These are phyloP conservation scores for Panicum hallii DNA, from an alignment of 202 grass and related monocot genomes.

Conservation along the genomic window DNA sequence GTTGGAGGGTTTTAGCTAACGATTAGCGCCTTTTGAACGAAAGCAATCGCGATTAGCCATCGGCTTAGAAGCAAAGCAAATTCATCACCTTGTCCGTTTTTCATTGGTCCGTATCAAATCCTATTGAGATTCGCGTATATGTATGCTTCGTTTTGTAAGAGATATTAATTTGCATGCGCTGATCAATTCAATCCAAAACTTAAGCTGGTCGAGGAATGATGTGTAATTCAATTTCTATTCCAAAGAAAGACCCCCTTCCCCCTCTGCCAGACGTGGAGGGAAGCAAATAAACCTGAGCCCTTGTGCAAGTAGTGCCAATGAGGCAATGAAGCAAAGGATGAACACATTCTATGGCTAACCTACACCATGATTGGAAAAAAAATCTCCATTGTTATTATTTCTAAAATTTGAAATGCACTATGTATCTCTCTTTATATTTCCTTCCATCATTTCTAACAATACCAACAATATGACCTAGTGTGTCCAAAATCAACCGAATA, in stretches of 20 bases:
- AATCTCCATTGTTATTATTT: background rate
- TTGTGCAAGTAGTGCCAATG: background rate
- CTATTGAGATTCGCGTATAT: background rate
- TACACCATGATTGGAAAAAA: background rate
- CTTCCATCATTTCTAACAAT: background rate
- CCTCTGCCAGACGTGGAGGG: too few species aligned
- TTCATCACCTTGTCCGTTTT: background rate
- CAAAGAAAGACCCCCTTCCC: too few species aligned
- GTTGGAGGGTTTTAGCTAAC: slow-evolving; percentile 12
- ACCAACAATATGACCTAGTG: background rate
- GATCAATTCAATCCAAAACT: too few species aligned
- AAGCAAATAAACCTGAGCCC: background rate
- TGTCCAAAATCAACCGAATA: background rate
- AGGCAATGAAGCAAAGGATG: background rate
- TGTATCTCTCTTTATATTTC: too few species aligned
- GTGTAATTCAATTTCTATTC: too few species aligned
- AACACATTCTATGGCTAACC: background rate
- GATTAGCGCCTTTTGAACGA: slow-evolving; percentile 40
- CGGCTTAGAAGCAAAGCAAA: slow-evolving; percentile 30
- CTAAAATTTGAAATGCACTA: background rate
- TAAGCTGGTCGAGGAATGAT: too few species aligned
- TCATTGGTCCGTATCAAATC: background rate
- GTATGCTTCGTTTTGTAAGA: background rate
- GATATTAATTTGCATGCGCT: too few species aligned
- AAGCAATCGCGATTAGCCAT: slow-evolving; percentile 27